Base-by-base conservation (phyloP, 306 rosid species). In the Fragaria iinumae region DNA sequence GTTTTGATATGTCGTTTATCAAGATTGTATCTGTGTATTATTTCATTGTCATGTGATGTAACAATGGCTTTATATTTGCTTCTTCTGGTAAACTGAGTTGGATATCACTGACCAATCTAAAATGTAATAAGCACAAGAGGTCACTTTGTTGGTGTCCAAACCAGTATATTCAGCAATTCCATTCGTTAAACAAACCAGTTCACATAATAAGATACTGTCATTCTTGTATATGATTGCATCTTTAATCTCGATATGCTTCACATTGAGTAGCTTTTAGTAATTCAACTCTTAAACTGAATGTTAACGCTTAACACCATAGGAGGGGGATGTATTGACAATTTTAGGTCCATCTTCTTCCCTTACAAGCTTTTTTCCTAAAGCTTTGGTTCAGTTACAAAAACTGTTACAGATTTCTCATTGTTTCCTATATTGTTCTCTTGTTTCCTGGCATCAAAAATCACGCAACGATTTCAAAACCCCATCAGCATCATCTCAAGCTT, bases 11-110 rank as follows among this genome's bases (percentile, higher is more conserved):
- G 77, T 69, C 77, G 21, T 27, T 77, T 64, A 38, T 84, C 34
- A 36, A 63, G 53, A 23, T 29, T 29, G 81, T 60, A 67, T 69
- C 72, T 76, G 23, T 65, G 43, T 76, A 60, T 69, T 75, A 12
- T 56, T 66, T 14, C 52, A 43, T 77, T 82, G 83, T 85, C 74
- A 76, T 76, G 73, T 78, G 80, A 79, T 86, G 77, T 63, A 76
- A 18, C 55, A 55, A 74, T 20, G 80, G 52, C 14, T 49, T 77
- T 45, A 62, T 32, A 48, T 63, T 60, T 45, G 49, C 43, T n/a
- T 25, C 47, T 78, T 60, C 20, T 29, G 60, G 59, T 45, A 13
- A 43, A 47, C n/a, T 44, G 18, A 73, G 18, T 57, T 57, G 27
- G 50, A 67, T 67, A 67, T 20, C 44, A 5, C 12, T 29, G 32